Evolutionary conservation across 345 rosid genomes (phyloP).

Genomic region (Erodium maritimum): DNA sequence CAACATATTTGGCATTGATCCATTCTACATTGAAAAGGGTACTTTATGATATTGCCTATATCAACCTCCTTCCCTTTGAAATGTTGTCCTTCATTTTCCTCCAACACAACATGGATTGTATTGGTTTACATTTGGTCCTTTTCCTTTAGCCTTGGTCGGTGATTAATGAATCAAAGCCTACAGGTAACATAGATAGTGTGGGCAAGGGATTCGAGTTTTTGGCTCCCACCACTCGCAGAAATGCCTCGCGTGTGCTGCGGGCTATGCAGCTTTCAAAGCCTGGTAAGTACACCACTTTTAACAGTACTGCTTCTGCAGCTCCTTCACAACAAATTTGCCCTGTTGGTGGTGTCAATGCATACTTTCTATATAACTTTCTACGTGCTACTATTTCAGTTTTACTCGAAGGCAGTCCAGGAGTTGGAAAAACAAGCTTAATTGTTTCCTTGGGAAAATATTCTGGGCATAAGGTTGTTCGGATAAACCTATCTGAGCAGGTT

Average conservation of each 20-base stretch:
- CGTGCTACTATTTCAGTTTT: conserved; percentile 23
- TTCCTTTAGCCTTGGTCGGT: no score
- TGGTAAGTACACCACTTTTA: conserved; percentile 25
- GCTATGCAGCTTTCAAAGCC: conserved; percentile 96
- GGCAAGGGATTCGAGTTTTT: conserved; percentile 63
- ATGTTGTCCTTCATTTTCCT: no score
- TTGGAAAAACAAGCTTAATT: conserved; percentile 91
- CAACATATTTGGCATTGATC: conserved; percentile 52
- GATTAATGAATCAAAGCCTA: neutral
- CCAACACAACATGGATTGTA: no score
- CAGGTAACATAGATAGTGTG: conserved; percentile 41
- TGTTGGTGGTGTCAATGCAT: neutral
- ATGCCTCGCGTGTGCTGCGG: conserved; percentile 75
- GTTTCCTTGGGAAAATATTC: conserved; percentile 82
- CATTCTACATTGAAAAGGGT: conserved; percentile 79
- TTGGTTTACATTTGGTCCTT: no score
- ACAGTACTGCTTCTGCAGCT: conserved; percentile 1
- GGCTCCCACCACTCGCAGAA: conserved; percentile 81
- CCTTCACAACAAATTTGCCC: neutral
- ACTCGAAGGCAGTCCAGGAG: conserved; percentile 98
- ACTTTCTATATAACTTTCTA: neutral
- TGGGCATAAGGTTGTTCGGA: conserved; percentile 90
- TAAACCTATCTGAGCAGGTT: conserved; percentile 96
- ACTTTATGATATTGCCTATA: no score
- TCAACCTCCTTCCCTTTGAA: no score